phyloP scores from a whole-genome alignment of 495 filamentous ascomycete species.

The Trichoderma reesei region DNA sequence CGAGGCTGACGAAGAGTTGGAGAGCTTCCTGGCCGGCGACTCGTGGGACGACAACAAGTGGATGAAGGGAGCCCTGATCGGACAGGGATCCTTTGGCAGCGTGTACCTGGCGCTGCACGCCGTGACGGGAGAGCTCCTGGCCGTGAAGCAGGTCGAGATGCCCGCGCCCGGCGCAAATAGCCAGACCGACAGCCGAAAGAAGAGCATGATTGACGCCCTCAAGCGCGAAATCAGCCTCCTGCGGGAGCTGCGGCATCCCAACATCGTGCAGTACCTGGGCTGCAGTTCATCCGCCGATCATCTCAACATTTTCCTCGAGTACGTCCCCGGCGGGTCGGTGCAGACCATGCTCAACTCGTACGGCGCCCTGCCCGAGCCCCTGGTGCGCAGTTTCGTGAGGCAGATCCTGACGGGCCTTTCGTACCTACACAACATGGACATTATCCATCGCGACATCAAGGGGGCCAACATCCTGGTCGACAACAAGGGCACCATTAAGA shows the following conservation, averaged over 20 bases:
- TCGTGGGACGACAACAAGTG: slow-evolving; percentile 93
- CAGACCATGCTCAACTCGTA: slow-evolving; percentile 98
- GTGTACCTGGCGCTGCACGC: slow-evolving; percentile 96
- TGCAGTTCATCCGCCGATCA: slow-evolving; percentile 83
- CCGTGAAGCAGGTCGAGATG: slow-evolving; percentile 96
- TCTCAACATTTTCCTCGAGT: slow-evolving; percentile 99
- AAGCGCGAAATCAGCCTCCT: slow-evolving; percentile 94
- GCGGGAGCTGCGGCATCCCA: slow-evolving; percentile 87
- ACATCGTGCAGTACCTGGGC: slow-evolving; percentile 97
- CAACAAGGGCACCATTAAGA: slow-evolving; percentile 98
- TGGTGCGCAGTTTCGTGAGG: slow-evolving; percentile 92
- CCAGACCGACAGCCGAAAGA: slow-evolving; percentile 80
- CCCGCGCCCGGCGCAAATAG: slow-evolving; percentile 70
- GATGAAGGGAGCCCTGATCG: slow-evolving; percentile 98
- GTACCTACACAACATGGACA: slow-evolving; percentile 88
- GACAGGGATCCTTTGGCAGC: slow-evolving; percentile 92
- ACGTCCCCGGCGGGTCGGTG: slow-evolving; percentile 94
- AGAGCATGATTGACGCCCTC: slow-evolving; percentile 92
- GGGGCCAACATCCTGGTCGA: slow-evolving; percentile 98
- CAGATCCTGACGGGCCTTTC: slow-evolving; percentile 93
- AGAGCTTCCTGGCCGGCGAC: slow-evolving; percentile 78
- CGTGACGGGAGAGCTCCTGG: slow-evolving; percentile 93
- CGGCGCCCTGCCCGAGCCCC: slow-evolving; percentile 82
- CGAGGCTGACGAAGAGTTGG: slow-evolving; percentile 68
- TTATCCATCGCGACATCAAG: slow-evolving; percentile 99